Base-by-base conservation (phyloP, 768 basidiomycete genomes). In the Leccinum longicurvipes region DNA sequence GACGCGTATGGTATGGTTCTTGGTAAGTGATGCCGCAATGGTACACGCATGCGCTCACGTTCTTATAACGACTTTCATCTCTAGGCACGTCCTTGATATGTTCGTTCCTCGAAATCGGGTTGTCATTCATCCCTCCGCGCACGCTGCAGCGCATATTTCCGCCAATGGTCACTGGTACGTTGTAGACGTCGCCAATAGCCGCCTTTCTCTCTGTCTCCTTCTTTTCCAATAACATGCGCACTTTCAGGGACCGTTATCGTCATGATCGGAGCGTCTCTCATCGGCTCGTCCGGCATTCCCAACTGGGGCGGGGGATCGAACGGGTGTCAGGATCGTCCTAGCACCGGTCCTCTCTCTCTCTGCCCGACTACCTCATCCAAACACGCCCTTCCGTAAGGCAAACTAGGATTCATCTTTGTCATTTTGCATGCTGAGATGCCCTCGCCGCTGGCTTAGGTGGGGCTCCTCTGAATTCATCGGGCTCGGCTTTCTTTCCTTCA, bases 281-380 rank as follows among this genome's bases (percentile, higher is more conserved):
- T 93, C 50, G 90, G 89, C 39, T 72, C 76, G 1, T 88, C 86
- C 7, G 91, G 91, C 3, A 82, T 87, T 44, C 79, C 80, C 10
- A 84, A 91, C 69, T 94, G 91, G 91, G 91, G 86, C 42, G 91
- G 91, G 29, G 91, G 91, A 15, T 84, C 86, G 7, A 91, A 89
- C 58, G 79, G 79, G 56, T 94, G 91, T 67, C 72, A 77, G 47
- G 57, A 57, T 4, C 77, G 82, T n/a, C 89, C 88, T 1, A 73
- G 74, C 3, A 80, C 76, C 7, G 87, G 89, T 2, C 79, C 87
- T 53, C 92, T 88, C 67, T 68, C 74, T 55, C 74, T 90, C 2
- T 94, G 91, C 62, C 91, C 89, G 0, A 84, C 79, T 12, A 87
- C 84, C 47, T 70, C 73, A 28, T 88, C 89, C 8, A 89, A 89